Conservation (phyloP, 1,284 basidiomycete species). For the Cryptococcus floricola region DNA sequence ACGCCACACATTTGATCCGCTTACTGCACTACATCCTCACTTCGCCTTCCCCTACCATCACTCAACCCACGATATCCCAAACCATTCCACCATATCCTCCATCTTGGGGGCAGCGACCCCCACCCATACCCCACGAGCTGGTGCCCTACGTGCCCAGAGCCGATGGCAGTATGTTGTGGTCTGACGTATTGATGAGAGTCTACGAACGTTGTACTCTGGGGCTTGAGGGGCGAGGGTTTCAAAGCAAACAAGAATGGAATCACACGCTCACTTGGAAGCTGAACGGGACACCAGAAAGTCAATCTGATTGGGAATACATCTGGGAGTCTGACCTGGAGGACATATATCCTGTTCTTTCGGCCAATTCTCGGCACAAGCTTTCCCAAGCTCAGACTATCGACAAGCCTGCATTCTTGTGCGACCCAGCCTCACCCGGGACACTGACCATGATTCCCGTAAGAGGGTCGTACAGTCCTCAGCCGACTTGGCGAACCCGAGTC, state of each 20-base stretch:
- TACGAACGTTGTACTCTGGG: conserved; percentile 15
- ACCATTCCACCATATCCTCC: conserved; percentile 5
- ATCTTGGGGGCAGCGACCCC: conserved; percentile 6
- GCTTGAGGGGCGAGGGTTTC: conserved; percentile 12
- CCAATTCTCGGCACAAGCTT: not conserved
- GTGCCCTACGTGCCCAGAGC: not conserved
- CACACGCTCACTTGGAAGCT: not conserved
- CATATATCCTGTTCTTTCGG: not conserved
- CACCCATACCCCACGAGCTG: not conserved
- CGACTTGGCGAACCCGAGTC: not conserved
- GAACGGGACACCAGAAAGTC: not conserved
- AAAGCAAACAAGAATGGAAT: not conserved
- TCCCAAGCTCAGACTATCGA: not conserved
- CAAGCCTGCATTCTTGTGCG: not conserved
- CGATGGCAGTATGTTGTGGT: conserved; percentile 2
- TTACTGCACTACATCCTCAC: conserved; percentile 6
- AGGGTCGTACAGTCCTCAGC: not conserved
- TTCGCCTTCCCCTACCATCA: not conserved
- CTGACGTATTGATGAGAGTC: conserved; percentile 1
- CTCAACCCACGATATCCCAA: not conserved
- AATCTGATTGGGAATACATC: conserved; percentile 9
- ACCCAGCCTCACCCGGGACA: not conserved
- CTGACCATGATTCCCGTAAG: not conserved
- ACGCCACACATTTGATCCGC: conserved; percentile 5
- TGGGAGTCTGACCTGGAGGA: conserved; percentile 2